Conservation (phyloP, 257 asterid species). For the Fraxinus pennsylvanica region DNA sequence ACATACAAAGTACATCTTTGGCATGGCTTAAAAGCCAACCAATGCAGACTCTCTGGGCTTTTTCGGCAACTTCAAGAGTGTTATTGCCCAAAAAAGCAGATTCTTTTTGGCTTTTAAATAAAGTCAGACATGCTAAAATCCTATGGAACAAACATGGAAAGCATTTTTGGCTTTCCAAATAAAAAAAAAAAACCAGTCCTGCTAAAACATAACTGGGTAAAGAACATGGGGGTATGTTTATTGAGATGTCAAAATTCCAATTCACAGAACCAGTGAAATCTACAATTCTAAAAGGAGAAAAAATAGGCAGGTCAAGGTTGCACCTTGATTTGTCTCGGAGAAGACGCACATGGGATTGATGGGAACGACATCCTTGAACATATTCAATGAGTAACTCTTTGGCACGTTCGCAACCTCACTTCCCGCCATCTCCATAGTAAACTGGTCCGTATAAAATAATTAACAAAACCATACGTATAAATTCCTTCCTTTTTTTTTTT, state of each 20-base stretch:
- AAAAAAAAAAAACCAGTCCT: not conserved
- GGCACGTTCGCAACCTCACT: constrained; percentile 43
- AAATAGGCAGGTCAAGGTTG: not conserved
- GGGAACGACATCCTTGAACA: constrained; percentile 55
- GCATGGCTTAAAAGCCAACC: not conserved
- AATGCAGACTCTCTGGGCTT: not conserved
- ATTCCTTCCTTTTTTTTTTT: not conserved
- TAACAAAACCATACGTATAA: not conserved
- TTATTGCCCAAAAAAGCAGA: not conserved
- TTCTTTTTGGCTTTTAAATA: not conserved
- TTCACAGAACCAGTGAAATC: not conserved
- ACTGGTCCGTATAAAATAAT: constrained; percentile 30
- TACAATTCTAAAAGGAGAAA: not conserved
- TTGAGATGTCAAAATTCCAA: not conserved
- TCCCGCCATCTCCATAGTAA: constrained; percentile 53
- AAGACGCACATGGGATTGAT: constrained; percentile 53
- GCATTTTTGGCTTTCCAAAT: not conserved
- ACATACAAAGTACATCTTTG: not conserved
- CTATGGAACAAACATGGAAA: not conserved
- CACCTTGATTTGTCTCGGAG: constrained; percentile 50
- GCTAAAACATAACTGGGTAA: not conserved
- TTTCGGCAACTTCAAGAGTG: not conserved
- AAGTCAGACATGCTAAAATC: not conserved
- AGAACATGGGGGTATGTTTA: not conserved
- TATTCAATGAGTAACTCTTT: constrained; percentile 48